Base-by-base conservation (phyloP, 2,329 filamentous ascomycete species). In the Fusarium sp. region DNA sequence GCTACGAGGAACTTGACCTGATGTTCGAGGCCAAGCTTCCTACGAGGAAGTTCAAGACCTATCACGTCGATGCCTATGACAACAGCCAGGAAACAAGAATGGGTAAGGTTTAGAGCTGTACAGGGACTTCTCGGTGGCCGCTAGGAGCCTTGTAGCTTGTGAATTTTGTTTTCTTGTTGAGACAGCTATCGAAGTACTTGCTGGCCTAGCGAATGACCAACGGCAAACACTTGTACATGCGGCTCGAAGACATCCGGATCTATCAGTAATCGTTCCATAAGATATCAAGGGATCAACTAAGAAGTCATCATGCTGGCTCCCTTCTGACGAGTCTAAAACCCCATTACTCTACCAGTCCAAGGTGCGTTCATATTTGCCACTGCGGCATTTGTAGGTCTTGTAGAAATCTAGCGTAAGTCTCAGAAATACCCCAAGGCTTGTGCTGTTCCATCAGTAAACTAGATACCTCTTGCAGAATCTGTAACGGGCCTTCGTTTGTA, bases 301-400 rank as follows among this genome's bases (percentile, higher is more conserved):
- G n/a, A n/a, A n/a, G n/a, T n/a, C n/a, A 44, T 44, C 9, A 30
- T 5, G 13, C 13, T 30, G 19, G 9, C 9, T 30, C 25, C 19
- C 13, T 16, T n/a, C 13, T 16, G 4, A 0, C 3, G 9, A 30
- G 4, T 47, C 13, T n/a, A 18, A 43, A 4, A 0, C 4, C 0
- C 16, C 13, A 16, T 6, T 4, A 0, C 0, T 15, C 13, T 15
- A 12, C 18, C 18, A 19, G 15, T 18, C 13, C 4, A 30, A 4
- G 0, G 1, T 30, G 3, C 19, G 6, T 5, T 47, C 11, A 19
- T 18, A 9, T 13, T 3, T 50, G 1, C 47, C 47, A 33, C n/a
- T 33, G 28, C 7, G 47, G 6, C 3, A 13, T 6, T 13, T 6
- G 1, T 1, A 50, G 16, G 5, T 33, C 30, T 32, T 2, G 15